Evolutionary conservation across 2,329 filamentous ascomycete genomes (phyloP), one percentile per base, ranked within the genome.

Genomic region (Pleomassaria siparia): DNA sequence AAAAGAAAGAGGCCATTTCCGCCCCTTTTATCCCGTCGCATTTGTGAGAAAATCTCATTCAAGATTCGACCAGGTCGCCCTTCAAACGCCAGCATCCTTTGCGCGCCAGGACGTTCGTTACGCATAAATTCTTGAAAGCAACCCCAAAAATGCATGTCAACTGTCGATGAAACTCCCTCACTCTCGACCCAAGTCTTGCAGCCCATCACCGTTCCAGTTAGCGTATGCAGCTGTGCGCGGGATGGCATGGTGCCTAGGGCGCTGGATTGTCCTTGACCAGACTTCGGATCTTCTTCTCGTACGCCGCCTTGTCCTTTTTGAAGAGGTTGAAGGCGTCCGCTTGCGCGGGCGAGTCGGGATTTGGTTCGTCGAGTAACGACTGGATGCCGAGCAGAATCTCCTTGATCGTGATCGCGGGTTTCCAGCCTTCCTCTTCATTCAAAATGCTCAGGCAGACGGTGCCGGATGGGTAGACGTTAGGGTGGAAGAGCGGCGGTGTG

Each of bases 351-450:
- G 91, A 96, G 42, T 99, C 94, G 2, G 92, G 94, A 68, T 99
- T 99, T 13, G 95, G 94, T 63, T 96, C 92, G 70, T 99, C 87
- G 32, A 99, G 84, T 1, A 99, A 82, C 62, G 95, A 92, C 72
- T 99, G 94, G 48, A 99, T 95, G 40, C 94, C 94, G 1, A 97
- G 81, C 5, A 97, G 82, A 55, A 99, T 97, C 74, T 97, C 91
- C 75, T 96, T 97, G 71, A 99, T 90, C 0, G 94, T 99, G 65
- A 99, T 99, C 6, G 94, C 92, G 1, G 94, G 95, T 72, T 95
- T 95, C 94, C 95, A 99, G 6, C 89, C 91, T 71, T 99, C 94
- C 63, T 99, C 94, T 72, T 99, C 95, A 74, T 97, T 99, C 57
- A 99, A 76, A 58, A 99, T 99, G 22, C 90, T 96, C 18, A 99